Base-by-base conservation (phyloP, 306 rosid genomes). In the Geum urbanum region DNA sequence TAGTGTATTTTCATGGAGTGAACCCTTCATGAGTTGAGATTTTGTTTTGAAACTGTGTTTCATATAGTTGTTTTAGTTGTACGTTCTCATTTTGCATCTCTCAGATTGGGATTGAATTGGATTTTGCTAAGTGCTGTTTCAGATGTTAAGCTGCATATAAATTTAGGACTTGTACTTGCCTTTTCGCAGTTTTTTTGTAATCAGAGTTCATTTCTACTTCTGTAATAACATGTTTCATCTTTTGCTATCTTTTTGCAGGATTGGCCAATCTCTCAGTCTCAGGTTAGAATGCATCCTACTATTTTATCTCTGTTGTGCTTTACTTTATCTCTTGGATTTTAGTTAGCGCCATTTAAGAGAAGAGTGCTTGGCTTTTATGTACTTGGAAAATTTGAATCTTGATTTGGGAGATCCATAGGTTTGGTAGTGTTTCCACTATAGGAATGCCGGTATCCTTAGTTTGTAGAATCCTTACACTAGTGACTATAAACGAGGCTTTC, bases 211-310 rank as follows among this genome's bases (percentile, higher is more conserved):
- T 61, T 68, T 40, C 24, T 46, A 6, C 37, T 45, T 41, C 3
- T 65, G 9, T 72, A 37, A 76, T 79, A 45, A 84, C 57, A 2
- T 61, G 14, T 48, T 14, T 67, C 51, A 24, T 50, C 35, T 68
- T 37, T 71, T 63, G 47, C 57, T 65, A 35, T 67, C 48, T 51
- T 58, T 67, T 53, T 63, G 50, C 92, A 90, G 98, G 98, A 44
- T 71, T 94, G 82, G 96, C 90, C 60, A 94, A 94, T 83, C 98
- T 94, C 79, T 84, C 98, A 7, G 73, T 88, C 72, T 75, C 97
- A 88, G 98, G 98, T 94, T 77, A 78, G 86, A 66, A 44, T 67
- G 67, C 80, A 68, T 79, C 69, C 64, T 83, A 22, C 66, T 50
- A 43, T 54, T 0, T 39, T 67, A 27, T 44, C 67, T 54, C 75